Percentiles rank a stretch among this genome's conserved stretches.
phyloP scores from a whole-genome alignment of 345 rosid genomes.

The Eucalyptus paniculata region DNA sequence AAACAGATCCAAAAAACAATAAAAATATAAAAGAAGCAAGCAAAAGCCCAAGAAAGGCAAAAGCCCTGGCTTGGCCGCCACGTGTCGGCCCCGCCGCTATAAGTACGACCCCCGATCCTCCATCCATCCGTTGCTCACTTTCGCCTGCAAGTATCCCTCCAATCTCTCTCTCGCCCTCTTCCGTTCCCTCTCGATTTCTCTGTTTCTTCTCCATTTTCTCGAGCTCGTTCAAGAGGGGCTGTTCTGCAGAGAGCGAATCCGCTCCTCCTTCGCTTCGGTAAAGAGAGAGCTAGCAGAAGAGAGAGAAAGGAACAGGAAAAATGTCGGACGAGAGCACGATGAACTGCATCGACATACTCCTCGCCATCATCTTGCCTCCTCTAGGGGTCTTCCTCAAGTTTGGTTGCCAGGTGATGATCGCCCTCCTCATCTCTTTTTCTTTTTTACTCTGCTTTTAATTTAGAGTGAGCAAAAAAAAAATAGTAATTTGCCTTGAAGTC shows the following conservation, averaged over 20 bases:
- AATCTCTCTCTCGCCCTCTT: neutral
- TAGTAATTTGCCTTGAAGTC: neutral
- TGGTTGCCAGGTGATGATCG: conserved; percentile 38
- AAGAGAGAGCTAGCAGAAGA: neutral
- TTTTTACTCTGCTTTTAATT: too few relatives aligned
- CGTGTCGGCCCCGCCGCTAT: neutral
- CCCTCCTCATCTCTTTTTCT: too few relatives aligned
- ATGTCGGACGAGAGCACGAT: conserved; percentile 34
- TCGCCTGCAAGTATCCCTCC: neutral
- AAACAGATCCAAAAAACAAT: neutral
- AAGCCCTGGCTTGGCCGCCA: neutral
- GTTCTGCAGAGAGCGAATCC: neutral
- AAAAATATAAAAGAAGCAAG: neutral
- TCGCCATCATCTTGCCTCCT: conserved; percentile 86
- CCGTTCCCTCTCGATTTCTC: neutral
- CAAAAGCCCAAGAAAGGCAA: neutral
- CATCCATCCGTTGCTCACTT: neutral
- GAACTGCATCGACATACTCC: conserved; percentile 55
- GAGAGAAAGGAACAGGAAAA: neutral
- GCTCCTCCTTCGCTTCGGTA: neutral
- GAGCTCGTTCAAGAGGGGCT: neutral
- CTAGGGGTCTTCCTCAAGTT: conserved; percentile 86
- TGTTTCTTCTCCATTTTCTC: neutral
- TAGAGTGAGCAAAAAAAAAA: too few relatives aligned
- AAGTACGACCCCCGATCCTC: neutral